phyloP scores from a whole-genome alignment of 257 asterid species.

The Leonotis leonurus region DNA sequence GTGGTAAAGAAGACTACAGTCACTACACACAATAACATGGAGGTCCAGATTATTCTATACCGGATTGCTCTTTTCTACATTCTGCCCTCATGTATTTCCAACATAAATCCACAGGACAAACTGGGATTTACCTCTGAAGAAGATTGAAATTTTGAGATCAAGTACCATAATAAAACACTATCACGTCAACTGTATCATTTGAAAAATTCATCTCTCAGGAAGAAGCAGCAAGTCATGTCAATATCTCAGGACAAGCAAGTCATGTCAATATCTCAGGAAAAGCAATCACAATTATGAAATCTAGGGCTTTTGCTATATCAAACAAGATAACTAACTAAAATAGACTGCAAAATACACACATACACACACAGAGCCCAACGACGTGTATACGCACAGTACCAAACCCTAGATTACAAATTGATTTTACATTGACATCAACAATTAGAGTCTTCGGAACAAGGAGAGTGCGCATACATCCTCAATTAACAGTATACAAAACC shows the following conservation, averaged over 20 bases:
- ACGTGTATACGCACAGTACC: background rate
- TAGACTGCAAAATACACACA: background rate
- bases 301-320: constrained; percentile 13
- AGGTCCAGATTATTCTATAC: background rate
- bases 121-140: background rate
- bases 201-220: background rate
- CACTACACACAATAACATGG: background rate
- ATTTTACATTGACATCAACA: background rate
- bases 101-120: background rate
- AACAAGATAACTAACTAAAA: background rate
- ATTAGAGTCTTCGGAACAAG: constrained; percentile 5
- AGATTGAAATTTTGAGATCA: background rate
- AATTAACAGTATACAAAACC: constrained; percentile 11
- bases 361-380: background rate
- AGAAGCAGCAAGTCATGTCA: background rate
- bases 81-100: background rate
- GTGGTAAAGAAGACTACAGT: background rate
- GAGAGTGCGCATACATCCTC: constrained; percentile 3
- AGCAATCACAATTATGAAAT: background rate
- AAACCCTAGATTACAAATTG: constrained; percentile 22
- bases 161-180: background rate
- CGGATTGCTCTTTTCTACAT: background rate
- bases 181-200: background rate
- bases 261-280: background rate
- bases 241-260: background rate